phyloP scores from a whole-genome alignment of 257 asterid species.

The Anisodus tanguticus region DNA sequence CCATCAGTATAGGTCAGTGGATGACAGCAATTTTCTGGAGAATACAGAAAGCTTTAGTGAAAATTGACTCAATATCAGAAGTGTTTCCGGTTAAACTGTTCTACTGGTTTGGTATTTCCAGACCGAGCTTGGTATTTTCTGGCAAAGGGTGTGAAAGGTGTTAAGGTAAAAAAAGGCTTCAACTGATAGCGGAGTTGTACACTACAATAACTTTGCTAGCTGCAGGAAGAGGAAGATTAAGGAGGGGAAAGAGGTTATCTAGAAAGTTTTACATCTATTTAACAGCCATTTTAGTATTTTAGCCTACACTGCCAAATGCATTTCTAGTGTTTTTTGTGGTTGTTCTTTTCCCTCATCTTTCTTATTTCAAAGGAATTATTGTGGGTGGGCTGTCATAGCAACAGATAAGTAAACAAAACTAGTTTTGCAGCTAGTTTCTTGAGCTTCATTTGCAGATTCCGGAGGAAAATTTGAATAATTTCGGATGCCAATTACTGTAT shows the following conservation, averaged over 20 bases:
- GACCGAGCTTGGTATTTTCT: background rate
- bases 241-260: background rate
- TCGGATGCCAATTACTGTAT: background rate
- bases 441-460: background rate
- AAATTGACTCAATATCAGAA: background rate
- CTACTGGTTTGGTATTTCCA: background rate
- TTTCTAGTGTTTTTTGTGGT: background rate
- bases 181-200: background rate
- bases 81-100: background rate
- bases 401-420: slow-evolving; percentile 1
- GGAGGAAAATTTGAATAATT: background rate
- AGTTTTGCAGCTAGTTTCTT: background rate
- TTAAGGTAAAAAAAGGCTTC: background rate
- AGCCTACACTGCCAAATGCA: background rate
- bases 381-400: background rate
- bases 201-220: background rate
- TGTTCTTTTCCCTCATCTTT: background rate
- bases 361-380: background rate
- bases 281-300: background rate
- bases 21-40: background rate
- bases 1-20: background rate
- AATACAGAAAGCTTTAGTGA: background rate
- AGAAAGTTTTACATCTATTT: background rate
- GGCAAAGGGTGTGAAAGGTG: slow-evolving; percentile 1
- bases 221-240: background rate